Evolutionary conservation across 2,329 filamentous ascomycete species (phyloP), one percentile per base, ranked within the genome.

Genomic region (Didymella exigua): DNA sequence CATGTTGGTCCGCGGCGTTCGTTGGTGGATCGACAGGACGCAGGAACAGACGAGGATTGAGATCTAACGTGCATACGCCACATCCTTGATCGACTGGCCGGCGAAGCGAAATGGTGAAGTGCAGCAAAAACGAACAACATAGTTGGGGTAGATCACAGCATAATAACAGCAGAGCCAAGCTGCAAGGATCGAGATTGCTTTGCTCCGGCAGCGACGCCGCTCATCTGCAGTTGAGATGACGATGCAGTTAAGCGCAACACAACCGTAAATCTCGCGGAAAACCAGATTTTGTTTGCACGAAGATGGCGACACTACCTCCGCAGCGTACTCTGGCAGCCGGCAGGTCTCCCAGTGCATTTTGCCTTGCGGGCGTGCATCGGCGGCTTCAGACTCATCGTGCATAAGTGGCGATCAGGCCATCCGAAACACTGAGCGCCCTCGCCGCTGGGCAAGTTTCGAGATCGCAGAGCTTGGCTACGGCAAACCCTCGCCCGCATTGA

Each of bases 41-140:
- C 48, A 56, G 48, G 44, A 52, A 47, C 40, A 38, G 29, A 36
- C 13, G 29, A 42, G 24, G 41, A 40, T 47, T 18, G 26, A 27
- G 14, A 44, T 13, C 18, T 49, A 44, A 52, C 44, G 23, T 52
- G 54, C 54, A 49, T 37, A 33, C 38, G 19, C 36, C 46, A 23
- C 14, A 5, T 5, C 9, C 9, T 2, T 5, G 19, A 7, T 34
- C 40, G 43, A 52, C 52, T 56, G 54, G 54, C 21, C 14, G 10
- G 26, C 21, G 43, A 56, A 56, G 54, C 54, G 54, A 56, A 16
- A 56, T 56, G 10, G 54, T 49, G 48, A 56, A n/a, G 6, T 56
- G 54, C 48, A 56, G 47, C 26, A 33, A 56, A 34, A 51, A 43
- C 42, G 38, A 56, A 49, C 48, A 44, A 45, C 27, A 52, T 40